Base-by-base conservation (phyloP, 306 rosid species). In the Prinsepia uniflora region DNA sequence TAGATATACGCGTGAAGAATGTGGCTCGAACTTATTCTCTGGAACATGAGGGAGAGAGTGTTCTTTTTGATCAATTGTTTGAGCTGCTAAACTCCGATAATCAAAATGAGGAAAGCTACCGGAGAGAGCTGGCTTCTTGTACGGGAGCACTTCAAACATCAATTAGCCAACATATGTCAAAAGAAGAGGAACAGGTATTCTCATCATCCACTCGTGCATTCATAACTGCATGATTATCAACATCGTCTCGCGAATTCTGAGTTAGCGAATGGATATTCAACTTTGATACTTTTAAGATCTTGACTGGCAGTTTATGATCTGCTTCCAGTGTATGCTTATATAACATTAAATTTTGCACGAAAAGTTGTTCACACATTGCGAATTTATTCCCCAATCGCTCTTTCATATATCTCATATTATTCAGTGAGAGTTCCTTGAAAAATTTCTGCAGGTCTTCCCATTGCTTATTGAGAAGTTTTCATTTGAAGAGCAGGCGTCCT, bases 101-200 rank as follows among this genome's bases (percentile, higher is more conserved):
- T 68, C 81, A 78, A 71, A 79, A 82, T 74, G 89, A 86, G 65
- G 96, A 89, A 72, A 80, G 81, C 86, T 89, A 87, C 73, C 78
- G 87, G 55, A 87, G 92, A 81, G 98, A 87, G 84, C 81, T 92
- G 76, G 95, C 98, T 20, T 92, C 98, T 48, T 87, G 95, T 75
- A 86, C 95, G 0, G 95, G 92, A 71, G 98, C 94, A 53, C 81
- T 92, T 67, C 85, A 80, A 64, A 92, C 96, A 10, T 86, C 98
- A 50, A 80, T 92, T 73, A 86, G 88, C 88, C 96, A 92, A 79
- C 98, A 92, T 83, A 84, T 92, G 98, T 96, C 89, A 6, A 92
- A 92, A 87, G 96, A 92, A 84, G 98, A 92, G 86, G 92, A 89
- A 77, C 98, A 92, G 95, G 98, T 92, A 86, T 43, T 71, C 48